phyloP scores from a whole-genome alignment of 2,329 filamentous ascomycete species.

The Arthrobotrys entomopaga region DNA sequence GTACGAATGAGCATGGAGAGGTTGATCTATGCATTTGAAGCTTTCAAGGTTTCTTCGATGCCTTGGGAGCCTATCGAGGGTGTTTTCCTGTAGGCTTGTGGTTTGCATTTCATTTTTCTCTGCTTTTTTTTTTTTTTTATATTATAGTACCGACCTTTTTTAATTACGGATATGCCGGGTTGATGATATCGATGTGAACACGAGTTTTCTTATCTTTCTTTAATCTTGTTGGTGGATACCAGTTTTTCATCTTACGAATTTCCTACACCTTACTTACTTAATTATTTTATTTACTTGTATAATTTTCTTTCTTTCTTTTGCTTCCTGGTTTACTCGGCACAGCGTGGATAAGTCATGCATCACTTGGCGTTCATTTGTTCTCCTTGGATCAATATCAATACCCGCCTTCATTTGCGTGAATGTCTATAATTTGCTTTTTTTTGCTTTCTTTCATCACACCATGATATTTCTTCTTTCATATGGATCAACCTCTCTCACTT shows the following conservation, averaged over 20 bases:
- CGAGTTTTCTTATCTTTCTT: slow-evolving; percentile 17
- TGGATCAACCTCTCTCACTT: not conserved
- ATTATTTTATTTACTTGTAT: slow-evolving; percentile 3
- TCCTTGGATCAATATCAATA: slow-evolving; percentile 9
- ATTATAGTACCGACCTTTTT: slow-evolving; percentile 13
- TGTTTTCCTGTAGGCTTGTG: slow-evolving; percentile 39
- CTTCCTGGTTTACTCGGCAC: slow-evolving; percentile 28
- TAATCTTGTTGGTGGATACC: not conserved
- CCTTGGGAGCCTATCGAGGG: slow-evolving; percentile 53
- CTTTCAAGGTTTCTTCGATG: slow-evolving; percentile 50
- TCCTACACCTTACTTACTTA: slow-evolving; percentile 1
- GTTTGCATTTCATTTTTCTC: slow-evolving; percentile 7
- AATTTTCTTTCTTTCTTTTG: slow-evolving; percentile 1
- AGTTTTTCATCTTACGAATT: slow-evolving; percentile 17
- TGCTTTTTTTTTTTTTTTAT: slow-evolving; percentile 6
- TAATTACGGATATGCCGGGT: slow-evolving; percentile 1
- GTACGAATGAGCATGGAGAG: slow-evolving; percentile 48
- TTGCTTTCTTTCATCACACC: not conserved
- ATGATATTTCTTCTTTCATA: not conserved
- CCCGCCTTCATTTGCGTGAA: slow-evolving; percentile 16
- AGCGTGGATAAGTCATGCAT: slow-evolving; percentile 51
- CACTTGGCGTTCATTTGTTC: slow-evolving; percentile 41
- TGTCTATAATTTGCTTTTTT: slow-evolving; percentile 19
- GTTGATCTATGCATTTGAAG: slow-evolving; percentile 43
- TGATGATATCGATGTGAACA: slow-evolving; percentile 19